These are phyloP conservation scores for Sextonia rubra DNA, from an alignment of 164 flowering plant genomes.

Conservation along the genomic window DNA sequence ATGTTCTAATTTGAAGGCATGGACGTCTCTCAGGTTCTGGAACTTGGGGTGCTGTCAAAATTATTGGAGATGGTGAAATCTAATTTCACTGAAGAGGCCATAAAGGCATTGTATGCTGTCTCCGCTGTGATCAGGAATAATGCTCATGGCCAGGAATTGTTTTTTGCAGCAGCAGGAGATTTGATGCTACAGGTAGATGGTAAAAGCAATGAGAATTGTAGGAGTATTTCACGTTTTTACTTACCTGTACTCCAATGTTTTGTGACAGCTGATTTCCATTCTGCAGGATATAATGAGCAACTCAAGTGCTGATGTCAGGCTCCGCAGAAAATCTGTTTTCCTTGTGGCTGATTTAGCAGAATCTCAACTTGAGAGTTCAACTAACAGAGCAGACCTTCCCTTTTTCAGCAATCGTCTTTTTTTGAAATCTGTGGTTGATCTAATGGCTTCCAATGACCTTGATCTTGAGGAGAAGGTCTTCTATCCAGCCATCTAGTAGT, in stretches of 20 bases:
- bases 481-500: background rate
- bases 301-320: conserved; percentile 63
- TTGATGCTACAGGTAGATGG: conserved; percentile 68
- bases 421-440: conserved; percentile 78
- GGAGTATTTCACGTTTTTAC: background rate
- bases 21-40: conserved; percentile 44
- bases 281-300: conserved; percentile 71
- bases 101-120: conserved; percentile 84
- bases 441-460: conserved; percentile 49
- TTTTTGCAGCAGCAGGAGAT: conserved; percentile 62
- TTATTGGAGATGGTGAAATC: conserved; percentile 74
- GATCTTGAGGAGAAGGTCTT: conserved; percentile 95
- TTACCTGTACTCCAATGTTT: background rate
- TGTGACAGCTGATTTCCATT: background rate
- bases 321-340: conserved; percentile 62
- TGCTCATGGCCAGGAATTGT: conserved; percentile 57
- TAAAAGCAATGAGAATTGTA: too few species aligned
- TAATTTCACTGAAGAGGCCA: conserved; percentile 59
- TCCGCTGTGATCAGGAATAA: conserved; percentile 78
- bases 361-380: conserved; percentile 34
- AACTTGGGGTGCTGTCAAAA: conserved; percentile 60
- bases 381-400: conserved; percentile 31
- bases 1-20: conserved; percentile 7
- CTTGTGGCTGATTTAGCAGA: conserved; percentile 72
- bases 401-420: conserved; percentile 49